Percentiles rank a stretch among this genome's conserved stretches.
phyloP scores from a whole-genome alignment of 2,329 filamentous ascomycete genomes.

The Akanthomyces dipterigenus region DNA sequence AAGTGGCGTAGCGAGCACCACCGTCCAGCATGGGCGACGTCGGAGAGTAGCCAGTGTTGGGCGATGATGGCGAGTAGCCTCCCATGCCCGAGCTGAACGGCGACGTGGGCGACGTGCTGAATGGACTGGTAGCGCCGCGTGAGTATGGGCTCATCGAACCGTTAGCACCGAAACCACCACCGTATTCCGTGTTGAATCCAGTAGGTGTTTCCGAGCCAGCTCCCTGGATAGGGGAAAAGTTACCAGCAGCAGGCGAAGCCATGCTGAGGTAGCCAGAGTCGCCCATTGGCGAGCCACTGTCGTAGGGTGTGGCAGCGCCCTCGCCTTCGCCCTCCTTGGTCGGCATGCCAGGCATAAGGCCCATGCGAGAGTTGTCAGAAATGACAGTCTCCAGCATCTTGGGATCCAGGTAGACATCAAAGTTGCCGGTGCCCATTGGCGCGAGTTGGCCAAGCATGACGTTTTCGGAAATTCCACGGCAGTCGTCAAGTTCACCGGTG shows the following conservation, averaged over 20 bases:
- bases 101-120: constrained; percentile 63
- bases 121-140: constrained; percentile 62
- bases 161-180: constrained; percentile 41
- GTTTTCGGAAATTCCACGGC: constrained; percentile 96
- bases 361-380: constrained; percentile 82
- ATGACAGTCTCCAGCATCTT: constrained; percentile 94
- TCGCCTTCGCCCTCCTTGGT: constrained; percentile 68
- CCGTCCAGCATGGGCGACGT: constrained; percentile 44
- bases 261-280: constrained; percentile 62
- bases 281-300: constrained; percentile 72
- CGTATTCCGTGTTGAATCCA: constrained; percentile 59
- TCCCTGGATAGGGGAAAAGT: constrained; percentile 72
- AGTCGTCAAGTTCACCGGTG: constrained; percentile 93
- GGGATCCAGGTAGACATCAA: constrained; percentile 88
- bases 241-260: constrained; percentile 54
- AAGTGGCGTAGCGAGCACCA: constrained; percentile 48
- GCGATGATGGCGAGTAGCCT: constrained; percentile 72
- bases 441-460: constrained; percentile 97
- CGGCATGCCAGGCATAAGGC: constrained; percentile 71
- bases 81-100: constrained; percentile 51
- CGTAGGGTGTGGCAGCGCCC: constrained; percentile 91
- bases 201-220: constrained; percentile 64
- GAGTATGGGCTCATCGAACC: constrained; percentile 58
- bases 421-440: constrained; percentile 93
- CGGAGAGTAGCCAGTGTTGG: constrained; percentile 58